Percentiles rank a stretch among this genome's conserved stretches.
Evolutionary conservation across 192 early-diverging fungal genomes (phyloP).

Genomic region (Entomortierella parvispora): DNA sequence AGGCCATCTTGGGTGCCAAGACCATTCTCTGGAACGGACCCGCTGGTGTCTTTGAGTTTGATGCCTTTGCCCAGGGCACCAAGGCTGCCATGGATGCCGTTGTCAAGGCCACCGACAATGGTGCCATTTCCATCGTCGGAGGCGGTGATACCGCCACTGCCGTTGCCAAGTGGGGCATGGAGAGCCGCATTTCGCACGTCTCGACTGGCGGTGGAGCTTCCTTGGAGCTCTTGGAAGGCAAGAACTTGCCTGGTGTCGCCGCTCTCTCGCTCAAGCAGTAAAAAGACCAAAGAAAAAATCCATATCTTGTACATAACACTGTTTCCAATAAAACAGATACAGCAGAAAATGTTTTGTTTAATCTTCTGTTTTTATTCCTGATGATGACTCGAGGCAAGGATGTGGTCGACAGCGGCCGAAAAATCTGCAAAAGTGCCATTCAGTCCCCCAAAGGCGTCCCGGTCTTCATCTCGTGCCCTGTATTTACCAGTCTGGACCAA

Average conservation of each 20-base stretch:
- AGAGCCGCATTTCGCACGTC: constrained; percentile 92
- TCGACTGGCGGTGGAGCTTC: constrained; percentile 97
- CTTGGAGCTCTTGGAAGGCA: constrained; percentile 96
- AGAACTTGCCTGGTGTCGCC: constrained; percentile 82
- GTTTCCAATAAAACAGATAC: constrained; percentile 3
- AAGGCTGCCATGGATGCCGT: constrained; percentile 87
- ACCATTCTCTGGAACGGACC: constrained; percentile 99
- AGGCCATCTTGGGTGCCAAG: constrained; percentile 79
- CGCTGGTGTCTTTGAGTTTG: constrained; percentile 97
- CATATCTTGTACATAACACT: constrained; percentile 18
- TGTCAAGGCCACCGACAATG: constrained; percentile 81
- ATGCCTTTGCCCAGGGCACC: constrained; percentile 90
- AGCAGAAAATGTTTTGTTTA: neutral
- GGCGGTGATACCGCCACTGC: constrained; percentile 99
- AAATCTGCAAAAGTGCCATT: constrained; percentile 72
- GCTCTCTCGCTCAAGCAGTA: constrained; percentile 67
- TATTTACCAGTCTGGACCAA: constrained; percentile 89
- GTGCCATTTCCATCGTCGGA: constrained; percentile 93
- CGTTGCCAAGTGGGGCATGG: constrained; percentile 86
- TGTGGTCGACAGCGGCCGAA: constrained; percentile 70
- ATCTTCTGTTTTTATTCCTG: neutral
- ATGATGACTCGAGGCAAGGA: constrained; percentile 47
- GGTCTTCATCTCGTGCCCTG: constrained; percentile 73
- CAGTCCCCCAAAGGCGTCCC: constrained; percentile 52
- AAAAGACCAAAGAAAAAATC: constrained; percentile 17